Base-by-base conservation (phyloP, 1,139 yeast genomes). In the Insectozyma bohioensis region DNA sequence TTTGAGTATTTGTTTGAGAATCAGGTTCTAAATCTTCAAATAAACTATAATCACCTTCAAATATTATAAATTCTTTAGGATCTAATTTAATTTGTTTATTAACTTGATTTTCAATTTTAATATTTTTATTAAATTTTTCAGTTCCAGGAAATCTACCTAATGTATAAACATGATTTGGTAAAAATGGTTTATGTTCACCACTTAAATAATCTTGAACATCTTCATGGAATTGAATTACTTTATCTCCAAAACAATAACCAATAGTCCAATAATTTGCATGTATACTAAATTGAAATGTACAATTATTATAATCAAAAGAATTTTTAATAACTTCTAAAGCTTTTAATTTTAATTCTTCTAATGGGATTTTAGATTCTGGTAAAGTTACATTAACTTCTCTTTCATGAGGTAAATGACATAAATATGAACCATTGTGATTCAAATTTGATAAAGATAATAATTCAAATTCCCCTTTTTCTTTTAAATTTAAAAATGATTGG, bases 211-310 rank as follows among this genome's bases (percentile, higher is more conserved):
- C 58, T 9, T 41, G 39, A 48, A 67, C 35, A 21, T 61, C 53
- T 33, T 63, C 69, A 41, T 78, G 83, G 51, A 71, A 79, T 47
- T 83, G 92, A n/a, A 71, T 60, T 15, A 82, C 54, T 32, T 72
- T 70, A 35, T 64, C 71, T 2, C 75, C 77, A 42, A 63, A 72
- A 45, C 86, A 79, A 39, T 72, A 72, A 2, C 70, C 75, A 48
- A 77, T 79, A 2, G 78, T 75, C 86, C 88, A 83, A 56, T 80
- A 83, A 5, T 75, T 79, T 10, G 65, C 62, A 32, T 56, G 60
- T 4, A 55, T 42, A 20, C 63, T 66, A 26, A 60, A 54, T 1
- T 53, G 52, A 62, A 45, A 54, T 58, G 69, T 38, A 40, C 72
- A 66, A 4, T 41, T 32, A 2, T 48, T 35, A 7, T 51, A 43